Percentiles rank a stretch among this genome's conserved stretches.
Conservation (phyloP, 1,284 basidiomycete genomes). For the Volvariella surrecta region DNA sequence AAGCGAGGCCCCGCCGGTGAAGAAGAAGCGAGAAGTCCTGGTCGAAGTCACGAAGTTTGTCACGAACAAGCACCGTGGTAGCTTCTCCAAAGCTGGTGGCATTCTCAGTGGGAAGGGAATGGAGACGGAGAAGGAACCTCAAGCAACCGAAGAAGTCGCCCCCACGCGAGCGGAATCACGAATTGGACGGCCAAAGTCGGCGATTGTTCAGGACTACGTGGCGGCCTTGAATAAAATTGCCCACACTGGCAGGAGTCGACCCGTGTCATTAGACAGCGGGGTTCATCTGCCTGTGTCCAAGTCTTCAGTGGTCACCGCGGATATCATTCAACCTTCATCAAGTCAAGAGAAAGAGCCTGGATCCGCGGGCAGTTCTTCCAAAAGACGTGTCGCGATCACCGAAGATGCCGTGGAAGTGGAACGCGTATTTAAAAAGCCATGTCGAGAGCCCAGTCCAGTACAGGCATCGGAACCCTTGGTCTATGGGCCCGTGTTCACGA, state of each 20-base stretch:
- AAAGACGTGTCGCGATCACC: conserved; percentile 3
- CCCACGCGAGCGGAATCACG: no score
- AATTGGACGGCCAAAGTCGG: no score
- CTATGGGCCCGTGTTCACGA: conserved; percentile 3
- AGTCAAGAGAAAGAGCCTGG: not conserved
- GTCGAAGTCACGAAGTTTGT: conserved; percentile 25
- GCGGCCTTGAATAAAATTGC: no score
- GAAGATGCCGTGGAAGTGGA: conserved; percentile 11
- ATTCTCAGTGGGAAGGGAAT: conserved; percentile 7
- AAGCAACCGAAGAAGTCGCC: not conserved
- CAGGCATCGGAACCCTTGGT: conserved; percentile 5
- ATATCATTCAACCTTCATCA: not conserved
- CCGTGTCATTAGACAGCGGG: not conserved
- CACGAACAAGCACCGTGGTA: conserved; percentile 20
- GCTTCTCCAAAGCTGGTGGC: conserved; percentile 14
- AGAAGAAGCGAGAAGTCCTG: conserved; percentile 30
- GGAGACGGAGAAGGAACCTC: conserved; percentile 8
- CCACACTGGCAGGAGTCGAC: no score
- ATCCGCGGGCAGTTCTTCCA: conserved; percentile 2
- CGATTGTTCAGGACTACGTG: no score
- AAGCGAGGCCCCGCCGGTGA: conserved; percentile 8
- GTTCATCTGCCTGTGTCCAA: conserved; percentile 1
- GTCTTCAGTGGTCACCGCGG: not conserved
- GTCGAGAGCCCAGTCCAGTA: conserved; percentile 14
- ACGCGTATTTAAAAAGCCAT: conserved; percentile 20